These are phyloP conservation scores for Trichoderma polysporum DNA, from an alignment of 2,329 filamentous ascomycete genomes.

Conservation along the genomic window DNA sequence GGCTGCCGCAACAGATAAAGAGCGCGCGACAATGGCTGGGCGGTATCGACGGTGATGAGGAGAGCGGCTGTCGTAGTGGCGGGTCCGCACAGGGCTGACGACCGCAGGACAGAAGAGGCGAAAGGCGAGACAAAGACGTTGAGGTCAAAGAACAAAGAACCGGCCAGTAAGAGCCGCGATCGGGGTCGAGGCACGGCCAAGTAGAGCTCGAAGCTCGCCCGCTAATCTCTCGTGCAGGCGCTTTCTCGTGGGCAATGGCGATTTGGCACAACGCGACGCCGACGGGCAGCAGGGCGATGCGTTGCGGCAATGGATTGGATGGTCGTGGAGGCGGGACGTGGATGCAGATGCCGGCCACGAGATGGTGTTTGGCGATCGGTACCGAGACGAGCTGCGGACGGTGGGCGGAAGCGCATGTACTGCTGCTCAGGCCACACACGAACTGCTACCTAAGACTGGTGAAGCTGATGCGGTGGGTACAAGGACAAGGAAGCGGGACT, in stretches of 20 bases:
- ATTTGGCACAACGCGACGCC: constrained; percentile 17
- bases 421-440: background rate
- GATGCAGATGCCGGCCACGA: constrained; percentile 21
- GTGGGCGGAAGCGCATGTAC: constrained; percentile 15
- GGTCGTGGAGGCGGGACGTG: constrained; percentile 19
- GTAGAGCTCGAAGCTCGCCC: constrained; percentile 5
- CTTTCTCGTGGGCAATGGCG: constrained; percentile 6
- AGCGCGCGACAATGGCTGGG: constrained; percentile 26
- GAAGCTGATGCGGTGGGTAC: background rate
- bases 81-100: background rate
- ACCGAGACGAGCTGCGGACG: background rate
- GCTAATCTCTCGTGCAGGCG: background rate
- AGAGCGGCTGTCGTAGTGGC: background rate
- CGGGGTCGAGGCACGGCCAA: background rate
- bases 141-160: background rate
- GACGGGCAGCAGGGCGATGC: constrained; percentile 3
- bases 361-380: constrained; percentile 21
- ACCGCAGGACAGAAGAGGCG: background rate
- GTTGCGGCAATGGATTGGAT: constrained; percentile 16
- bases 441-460: constrained; percentile 2
- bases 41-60: background rate
- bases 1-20: background rate
- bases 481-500: no score
- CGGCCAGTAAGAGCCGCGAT: background rate
- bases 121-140: background rate